phyloP scores from a whole-genome alignment of 495 filamentous ascomycete species.

The Trichocladium uniseriatum region DNA sequence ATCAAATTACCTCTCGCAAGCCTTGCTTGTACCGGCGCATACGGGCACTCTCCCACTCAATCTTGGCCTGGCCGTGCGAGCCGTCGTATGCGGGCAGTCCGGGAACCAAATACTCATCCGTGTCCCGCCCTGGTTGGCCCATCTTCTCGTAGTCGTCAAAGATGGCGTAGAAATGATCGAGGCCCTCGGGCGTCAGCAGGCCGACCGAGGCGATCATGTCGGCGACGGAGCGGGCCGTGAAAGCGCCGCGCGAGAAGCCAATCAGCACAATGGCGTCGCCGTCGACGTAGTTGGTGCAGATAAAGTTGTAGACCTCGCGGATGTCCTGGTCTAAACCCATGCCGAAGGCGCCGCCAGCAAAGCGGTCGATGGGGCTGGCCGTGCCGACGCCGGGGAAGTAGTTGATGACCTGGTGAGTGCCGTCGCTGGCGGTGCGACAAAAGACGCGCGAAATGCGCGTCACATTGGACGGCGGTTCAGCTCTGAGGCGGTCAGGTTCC shows the following conservation, averaged over 20 bases:
- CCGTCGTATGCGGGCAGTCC: slow-evolving; percentile 15
- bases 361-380: slow-evolving; percentile 32
- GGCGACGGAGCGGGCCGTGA: slow-evolving; percentile 54
- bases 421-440: slow-evolving; percentile 24
- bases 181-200: slow-evolving; percentile 50
- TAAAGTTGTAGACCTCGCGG: slow-evolving; percentile 54
- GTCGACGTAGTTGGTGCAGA: slow-evolving; percentile 52
- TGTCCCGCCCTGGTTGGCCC: slow-evolving; percentile 11
- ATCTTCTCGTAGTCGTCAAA: slow-evolving; percentile 44
- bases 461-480: slow-evolving; percentile 37
- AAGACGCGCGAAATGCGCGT: slow-evolving; percentile 34
- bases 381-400: slow-evolving; percentile 41
- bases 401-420: slow-evolving; percentile 32
- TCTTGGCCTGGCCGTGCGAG: slow-evolving; percentile 19
- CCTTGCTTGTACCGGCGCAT: slow-evolving; percentile 22
- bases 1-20: slow-evolving; percentile 10
- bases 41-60: slow-evolving; percentile 20
- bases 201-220: slow-evolving; percentile 52
- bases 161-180: slow-evolving; percentile 50
- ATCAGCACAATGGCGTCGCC: slow-evolving; percentile 58
- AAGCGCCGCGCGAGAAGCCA: slow-evolving; percentile 63
- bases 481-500: slow-evolving; percentile 13
- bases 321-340: slow-evolving; percentile 42
- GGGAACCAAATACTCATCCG: slow-evolving; percentile 16
- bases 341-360: slow-evolving; percentile 42